Conservation (phyloP, 192 early-diverging fungal species). For the Coemansia javaensis region DNA sequence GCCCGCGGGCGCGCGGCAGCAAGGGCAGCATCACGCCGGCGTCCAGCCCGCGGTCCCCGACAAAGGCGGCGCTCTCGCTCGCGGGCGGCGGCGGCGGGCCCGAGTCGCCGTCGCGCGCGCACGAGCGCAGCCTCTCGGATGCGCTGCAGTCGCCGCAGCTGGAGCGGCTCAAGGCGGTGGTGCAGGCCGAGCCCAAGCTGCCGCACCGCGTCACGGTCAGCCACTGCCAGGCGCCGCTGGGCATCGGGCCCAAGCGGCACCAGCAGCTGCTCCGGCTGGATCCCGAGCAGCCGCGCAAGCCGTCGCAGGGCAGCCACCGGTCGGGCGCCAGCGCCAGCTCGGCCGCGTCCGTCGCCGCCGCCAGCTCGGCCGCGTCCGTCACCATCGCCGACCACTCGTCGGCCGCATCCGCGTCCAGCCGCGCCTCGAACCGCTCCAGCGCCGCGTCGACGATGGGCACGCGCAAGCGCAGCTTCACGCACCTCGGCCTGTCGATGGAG, state of each 20-base stretch:
- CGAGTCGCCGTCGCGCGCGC: constrained; percentile 12
- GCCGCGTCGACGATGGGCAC: constrained; percentile 36
- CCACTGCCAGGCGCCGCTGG: constrained; percentile 23
- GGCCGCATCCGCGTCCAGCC: constrained; percentile 15
- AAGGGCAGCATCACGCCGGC: constrained; percentile 9
- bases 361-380: constrained; percentile 1
- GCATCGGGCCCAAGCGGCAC: constrained; percentile 7
- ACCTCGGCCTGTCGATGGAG: constrained; percentile 50
- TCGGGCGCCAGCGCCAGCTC: constrained; percentile 16
- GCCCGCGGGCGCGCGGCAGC: constrained; percentile 13
- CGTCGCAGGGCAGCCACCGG: constrained; percentile 43
- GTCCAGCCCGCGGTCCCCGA: constrained; percentile 10
- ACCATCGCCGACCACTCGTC: constrained; percentile 15
- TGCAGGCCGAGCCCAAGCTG: not conserved
- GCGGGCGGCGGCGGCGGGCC: constrained; percentile 3
- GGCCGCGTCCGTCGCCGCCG: constrained; percentile 10
- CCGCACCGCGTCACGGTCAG: constrained; percentile 41
- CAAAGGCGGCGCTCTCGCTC: constrained; percentile 10
- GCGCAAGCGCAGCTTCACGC: constrained; percentile 52
- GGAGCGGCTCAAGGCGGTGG: not conserved
- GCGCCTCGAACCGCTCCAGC: constrained; percentile 14
- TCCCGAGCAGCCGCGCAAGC: constrained; percentile 23
- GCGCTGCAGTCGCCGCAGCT: constrained; percentile 20
- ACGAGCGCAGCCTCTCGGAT: constrained; percentile 45
- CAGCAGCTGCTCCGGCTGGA: constrained; percentile 3